Evolutionary conservation across 352 stramenopile genomes (phyloP).

Genomic region (Pythium folliculosum): DNA sequence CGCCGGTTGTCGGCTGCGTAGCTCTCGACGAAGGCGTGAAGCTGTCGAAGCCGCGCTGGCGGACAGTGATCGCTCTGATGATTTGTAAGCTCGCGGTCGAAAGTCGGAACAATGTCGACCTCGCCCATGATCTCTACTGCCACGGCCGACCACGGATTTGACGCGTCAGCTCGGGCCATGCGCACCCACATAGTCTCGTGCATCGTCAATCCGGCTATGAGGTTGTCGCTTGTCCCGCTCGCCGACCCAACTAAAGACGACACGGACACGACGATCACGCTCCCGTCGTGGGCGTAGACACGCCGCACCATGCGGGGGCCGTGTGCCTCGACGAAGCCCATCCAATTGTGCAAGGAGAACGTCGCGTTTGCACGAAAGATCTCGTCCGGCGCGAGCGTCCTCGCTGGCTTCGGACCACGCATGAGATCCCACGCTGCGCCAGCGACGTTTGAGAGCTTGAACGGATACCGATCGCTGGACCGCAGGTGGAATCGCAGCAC

Average conservation of each 20-base stretch:
- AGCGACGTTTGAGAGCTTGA: neutral
- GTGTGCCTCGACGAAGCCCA: neutral
- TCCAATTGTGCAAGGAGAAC: neutral
- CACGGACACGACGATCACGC: neutral
- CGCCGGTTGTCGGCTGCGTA: too few species aligned
- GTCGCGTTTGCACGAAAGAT: neutral
- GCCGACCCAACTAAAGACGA: neutral
- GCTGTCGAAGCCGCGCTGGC: too few species aligned
- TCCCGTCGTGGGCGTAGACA: neutral
- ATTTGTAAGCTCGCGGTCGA: too few species aligned
- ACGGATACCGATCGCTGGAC: neutral
- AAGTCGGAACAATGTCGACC: too few species aligned
- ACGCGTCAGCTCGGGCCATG: neutral
- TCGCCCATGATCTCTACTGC: neutral
- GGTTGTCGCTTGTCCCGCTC: neutral
- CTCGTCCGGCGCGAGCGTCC: neutral
- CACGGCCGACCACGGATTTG: neutral
- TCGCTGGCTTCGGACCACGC: neutral
- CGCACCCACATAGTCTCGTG: conserved; percentile 1
- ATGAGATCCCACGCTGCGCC: neutral
- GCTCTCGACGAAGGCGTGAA: too few species aligned
- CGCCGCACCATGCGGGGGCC: neutral
- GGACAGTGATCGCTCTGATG: too few species aligned
- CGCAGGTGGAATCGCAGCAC: neutral
- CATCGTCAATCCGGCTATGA: neutral